A percentile compares a stretch with the other conserved stretches of the same genome.
These are phyloP conservation scores for Akebia trifoliata DNA, from an alignment of 164 flowering plant genomes.

Conservation along the genomic window DNA sequence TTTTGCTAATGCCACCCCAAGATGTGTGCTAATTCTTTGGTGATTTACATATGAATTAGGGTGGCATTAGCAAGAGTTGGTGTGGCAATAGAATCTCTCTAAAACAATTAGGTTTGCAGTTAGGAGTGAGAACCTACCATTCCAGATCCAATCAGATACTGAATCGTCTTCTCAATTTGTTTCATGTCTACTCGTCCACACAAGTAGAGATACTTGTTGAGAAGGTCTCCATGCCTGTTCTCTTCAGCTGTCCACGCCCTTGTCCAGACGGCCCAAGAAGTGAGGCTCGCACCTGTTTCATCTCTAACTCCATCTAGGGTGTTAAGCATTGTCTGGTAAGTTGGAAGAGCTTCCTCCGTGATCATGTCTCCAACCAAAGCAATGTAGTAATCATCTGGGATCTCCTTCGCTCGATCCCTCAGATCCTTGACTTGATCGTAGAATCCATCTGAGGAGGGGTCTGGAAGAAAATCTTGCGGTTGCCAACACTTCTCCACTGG, in stretches of 20 bases:
- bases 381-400: conserved; percentile 68
- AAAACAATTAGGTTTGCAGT: background rate
- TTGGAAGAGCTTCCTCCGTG: conserved; percentile 55
- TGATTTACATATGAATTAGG: too few species aligned
- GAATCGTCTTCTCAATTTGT: conserved; percentile 66
- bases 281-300: conserved; percentile 72
- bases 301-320: conserved; percentile 59
- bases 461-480: conserved; percentile 70
- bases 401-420: conserved; percentile 52
- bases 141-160: conserved; percentile 68
- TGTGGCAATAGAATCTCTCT: too few species aligned
- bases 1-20: too few species aligned
- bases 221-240: conserved; percentile 55
- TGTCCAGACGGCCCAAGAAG: conserved; percentile 73
- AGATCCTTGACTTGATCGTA: conserved; percentile 54
- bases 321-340: conserved; percentile 47
- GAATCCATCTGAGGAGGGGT: conserved; percentile 55
- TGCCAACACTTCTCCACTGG: conserved; percentile 75
- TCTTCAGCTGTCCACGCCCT: conserved; percentile 70
- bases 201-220: conserved; percentile 63
- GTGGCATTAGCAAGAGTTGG: too few species aligned
- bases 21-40: too few species aligned
- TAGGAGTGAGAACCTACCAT: conserved; percentile 52
- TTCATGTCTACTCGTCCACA: conserved; percentile 71
- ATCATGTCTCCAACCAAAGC: conserved; percentile 71